Evolutionary conservation across 2,329 filamentous ascomycete genomes (phyloP).

Genomic region (Pleomassaria siparia): DNA sequence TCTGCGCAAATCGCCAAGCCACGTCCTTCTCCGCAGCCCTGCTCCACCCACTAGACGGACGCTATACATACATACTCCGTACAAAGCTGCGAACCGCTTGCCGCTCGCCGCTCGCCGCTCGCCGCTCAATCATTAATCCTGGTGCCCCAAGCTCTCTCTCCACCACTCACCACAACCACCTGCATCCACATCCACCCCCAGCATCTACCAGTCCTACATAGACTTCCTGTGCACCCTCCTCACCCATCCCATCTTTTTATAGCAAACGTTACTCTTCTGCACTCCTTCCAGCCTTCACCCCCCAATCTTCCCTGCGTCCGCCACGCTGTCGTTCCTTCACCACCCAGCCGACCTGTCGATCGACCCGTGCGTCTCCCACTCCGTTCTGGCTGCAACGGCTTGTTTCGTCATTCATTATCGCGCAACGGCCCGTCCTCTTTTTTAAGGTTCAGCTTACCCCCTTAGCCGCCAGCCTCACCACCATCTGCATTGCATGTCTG

Average conservation of each 20-base stretch:
- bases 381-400: constrained; percentile 8
- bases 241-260: background rate
- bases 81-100: constrained; percentile 5
- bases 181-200: background rate
- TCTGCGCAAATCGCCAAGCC: too few relatives aligned
- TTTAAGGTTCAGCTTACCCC: constrained; percentile 17
- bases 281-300: background rate
- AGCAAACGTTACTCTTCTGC: background rate
- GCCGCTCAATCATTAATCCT: background rate
- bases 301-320: background rate
- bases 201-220: background rate
- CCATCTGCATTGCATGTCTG: constrained; percentile 9
- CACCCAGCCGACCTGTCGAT: constrained; percentile 10
- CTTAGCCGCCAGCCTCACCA: constrained; percentile 9
- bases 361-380: constrained; percentile 10
- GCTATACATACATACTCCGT: too few relatives aligned
- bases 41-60: too few relatives aligned
- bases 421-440: constrained; percentile 1
- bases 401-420: background rate
- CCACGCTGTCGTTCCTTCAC: background rate
- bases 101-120: too few relatives aligned
- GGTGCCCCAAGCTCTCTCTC: background rate
- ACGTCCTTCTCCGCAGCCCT: too few relatives aligned
- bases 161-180: background rate
- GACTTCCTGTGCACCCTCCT: constrained; percentile 2